Base-by-base conservation (phyloP, 176 grass and related monocot genomes). In the Sorghum bicolor region DNA sequence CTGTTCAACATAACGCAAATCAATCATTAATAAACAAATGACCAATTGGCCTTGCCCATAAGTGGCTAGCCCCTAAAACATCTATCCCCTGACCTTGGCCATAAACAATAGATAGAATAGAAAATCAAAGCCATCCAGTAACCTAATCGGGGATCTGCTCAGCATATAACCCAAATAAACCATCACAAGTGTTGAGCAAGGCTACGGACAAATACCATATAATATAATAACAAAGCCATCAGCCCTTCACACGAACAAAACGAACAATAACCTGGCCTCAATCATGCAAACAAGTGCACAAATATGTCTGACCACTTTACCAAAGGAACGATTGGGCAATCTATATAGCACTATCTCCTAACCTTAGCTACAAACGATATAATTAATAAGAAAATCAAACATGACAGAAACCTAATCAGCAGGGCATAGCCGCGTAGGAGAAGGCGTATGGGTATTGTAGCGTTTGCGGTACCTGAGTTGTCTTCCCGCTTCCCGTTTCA, bases 401-500 rank as follows among this genome's bases (percentile, higher is more conserved):
- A 36, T 34, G 4, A 4, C 17, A 57, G 29, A 16, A 75, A 75
- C 34, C 44, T 68, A 50, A 67, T 24, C 37, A 68, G 25, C 10
- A 29, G 25, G 70, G 53, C 19, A 7, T 53, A 53, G 50, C 50
- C 9, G 8, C 16, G 45, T 47, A 80, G 36, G 22, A 52, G 26
- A 61, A 29, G 44, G 64, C 30, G 83, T n/a, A 67, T 22, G 58
- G 13, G 43, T 64, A 72, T 20, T 31, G 63, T 52, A 43, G 40
- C 20, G 52, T 29, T 76, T 20, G 22, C 1, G n/a, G 19, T 69
- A 96, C 96, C 96, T 99, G 96, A 28, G 93, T 99, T 79, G 96
- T 99, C 83, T 99, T 99, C 40, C 96, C 96, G n/a, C 96, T 98
- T 84, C 96, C 96, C 4, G 96, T 98, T 74, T 98, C 96, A 4